Base-by-base conservation (phyloP, 2,329 filamentous ascomycete species). In the Xylariaceae sp. region DNA sequence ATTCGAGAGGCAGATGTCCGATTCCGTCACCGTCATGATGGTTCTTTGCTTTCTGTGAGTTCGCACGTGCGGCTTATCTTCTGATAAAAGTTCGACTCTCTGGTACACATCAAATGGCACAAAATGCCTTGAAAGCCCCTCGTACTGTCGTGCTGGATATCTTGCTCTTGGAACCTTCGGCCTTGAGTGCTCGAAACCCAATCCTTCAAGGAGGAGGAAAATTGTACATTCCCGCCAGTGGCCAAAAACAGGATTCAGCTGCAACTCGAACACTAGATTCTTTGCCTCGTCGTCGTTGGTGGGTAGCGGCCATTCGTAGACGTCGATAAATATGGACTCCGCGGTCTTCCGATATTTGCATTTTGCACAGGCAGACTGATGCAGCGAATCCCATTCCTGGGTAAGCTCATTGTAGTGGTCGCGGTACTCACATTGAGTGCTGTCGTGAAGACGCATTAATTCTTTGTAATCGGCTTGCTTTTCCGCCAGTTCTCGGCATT, bases 251-350 rank as follows among this genome's bases (percentile, higher is more conserved):
- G 19, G 4, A 0, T 78, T 77, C 0, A 69, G 49, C 0, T 53
- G 41, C 0, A 82, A 60, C 50, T 83, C 79, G 40, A 83, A 83
- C 0, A 82, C 64, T 0, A 69, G 66, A 0, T 74, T 64, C 45
- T 75, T 72, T 0, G 67, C 66, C 10, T 65, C 22, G 0, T 48
- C 5, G 0, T 35, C 0, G 0, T 65, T 14, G 0, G 34, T 22
- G 0, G 77, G 72, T 0, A 83, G 61, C 0, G 80, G 79, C 77
- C 77, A 82, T 54, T 84, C 80, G 50, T 79, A 66, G 7, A 78
- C 56, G 0, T 34, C 1, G 6, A 85, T 80, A 0, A 21, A 29
- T 0, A 84, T 45, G 0, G 3, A 2, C 0, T 64, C 37, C 1
- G 76, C 75, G n/a, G 58, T 2, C 0, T 5, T 4, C 3, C 51